Percentiles rank a stretch among this genome's conserved stretches.
These are phyloP conservation scores for Emergomyces orientalis DNA, from an alignment of 2,329 filamentous ascomycete species.

Conservation along the genomic window DNA sequence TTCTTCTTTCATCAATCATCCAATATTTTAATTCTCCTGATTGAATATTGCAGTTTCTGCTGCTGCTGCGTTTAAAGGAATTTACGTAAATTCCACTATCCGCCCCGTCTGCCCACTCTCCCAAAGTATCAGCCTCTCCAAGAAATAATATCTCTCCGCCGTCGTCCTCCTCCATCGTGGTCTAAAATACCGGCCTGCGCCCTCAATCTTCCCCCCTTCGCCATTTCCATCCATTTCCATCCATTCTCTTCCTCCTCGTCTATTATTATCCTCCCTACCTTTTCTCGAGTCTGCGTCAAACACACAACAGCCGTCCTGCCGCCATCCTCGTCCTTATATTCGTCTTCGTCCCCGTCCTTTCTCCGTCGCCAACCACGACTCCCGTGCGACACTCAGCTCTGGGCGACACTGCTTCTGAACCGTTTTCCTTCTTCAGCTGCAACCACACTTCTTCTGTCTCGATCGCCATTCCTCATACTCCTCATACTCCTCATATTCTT, in stretches of 20 bases:
- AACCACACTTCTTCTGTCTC: background rate
- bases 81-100: too few species aligned
- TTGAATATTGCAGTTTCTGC: too few species aligned
- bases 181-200: background rate
- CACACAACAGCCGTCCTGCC: background rate
- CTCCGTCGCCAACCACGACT: constrained; percentile 4
- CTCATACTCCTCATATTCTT: too few species aligned
- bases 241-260: background rate
- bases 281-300: constrained; percentile 10
- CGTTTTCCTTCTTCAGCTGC: background rate
- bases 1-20: background rate
- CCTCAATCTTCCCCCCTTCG: too few species aligned
- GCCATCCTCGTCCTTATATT: background rate
- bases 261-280: too few species aligned
- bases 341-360: background rate
- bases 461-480: background rate
- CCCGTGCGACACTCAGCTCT: constrained; percentile 3
- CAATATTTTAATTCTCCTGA: background rate
- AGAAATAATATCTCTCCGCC: too few species aligned
- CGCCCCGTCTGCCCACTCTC: too few species aligned
- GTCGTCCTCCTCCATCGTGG: too few species aligned
- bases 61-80: too few species aligned
- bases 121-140: too few species aligned
- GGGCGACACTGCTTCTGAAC: background rate
- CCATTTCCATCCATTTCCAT: too few species aligned